Percentiles rank a stretch among this genome's conserved stretches.
These are phyloP conservation scores for Colletotrichum incanum DNA, from an alignment of 2,329 filamentous ascomycete species.

Conservation along the genomic window DNA sequence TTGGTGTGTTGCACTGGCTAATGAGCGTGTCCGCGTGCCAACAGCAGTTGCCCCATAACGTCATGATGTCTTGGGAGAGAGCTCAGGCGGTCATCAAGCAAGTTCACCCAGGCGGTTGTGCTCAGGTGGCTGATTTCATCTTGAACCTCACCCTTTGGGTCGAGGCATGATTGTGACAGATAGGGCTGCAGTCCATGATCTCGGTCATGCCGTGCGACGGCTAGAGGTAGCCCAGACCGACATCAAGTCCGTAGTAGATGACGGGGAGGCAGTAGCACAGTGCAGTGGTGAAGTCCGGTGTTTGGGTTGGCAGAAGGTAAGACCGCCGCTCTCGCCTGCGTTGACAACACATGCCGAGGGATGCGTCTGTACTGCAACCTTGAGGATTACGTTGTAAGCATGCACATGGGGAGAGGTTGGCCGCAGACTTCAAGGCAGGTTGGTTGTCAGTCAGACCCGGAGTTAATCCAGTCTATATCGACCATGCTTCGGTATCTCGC, in stretches of 20 bases:
- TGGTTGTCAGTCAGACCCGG: background rate
- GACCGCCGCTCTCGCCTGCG: background rate
- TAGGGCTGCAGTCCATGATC: constrained; percentile 40
- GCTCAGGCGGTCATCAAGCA: constrained; percentile 17
- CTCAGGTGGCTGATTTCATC: background rate
- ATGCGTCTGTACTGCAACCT: constrained; percentile 9
- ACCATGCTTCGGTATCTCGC: background rate
- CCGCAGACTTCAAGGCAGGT: background rate
- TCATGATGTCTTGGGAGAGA: constrained; percentile 24
- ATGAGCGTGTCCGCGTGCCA: constrained; percentile 30
- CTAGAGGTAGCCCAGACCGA: background rate
- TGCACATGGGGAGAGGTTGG: constrained; percentile 9
- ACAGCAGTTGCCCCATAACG: constrained; percentile 7
- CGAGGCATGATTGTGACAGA: constrained; percentile 13
- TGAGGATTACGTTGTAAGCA: constrained; percentile 8
- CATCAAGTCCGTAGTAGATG: background rate
- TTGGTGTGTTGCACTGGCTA: constrained; percentile 30
- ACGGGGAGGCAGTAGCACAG: constrained; percentile 5
- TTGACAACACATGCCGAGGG: constrained; percentile 26
- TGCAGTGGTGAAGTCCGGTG: background rate
- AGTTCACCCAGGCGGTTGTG: constrained; percentile 11
- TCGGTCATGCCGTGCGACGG: constrained; percentile 23
- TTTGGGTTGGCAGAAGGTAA: constrained; percentile 9
- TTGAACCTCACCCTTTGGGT: background rate
- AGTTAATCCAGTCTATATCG: background rate